Percentiles rank a stretch among this genome's conserved stretches.
These are phyloP conservation scores for Pinus albicaulis DNA, from an alignment of 75 land plant genomes.

Conservation along the genomic window DNA sequence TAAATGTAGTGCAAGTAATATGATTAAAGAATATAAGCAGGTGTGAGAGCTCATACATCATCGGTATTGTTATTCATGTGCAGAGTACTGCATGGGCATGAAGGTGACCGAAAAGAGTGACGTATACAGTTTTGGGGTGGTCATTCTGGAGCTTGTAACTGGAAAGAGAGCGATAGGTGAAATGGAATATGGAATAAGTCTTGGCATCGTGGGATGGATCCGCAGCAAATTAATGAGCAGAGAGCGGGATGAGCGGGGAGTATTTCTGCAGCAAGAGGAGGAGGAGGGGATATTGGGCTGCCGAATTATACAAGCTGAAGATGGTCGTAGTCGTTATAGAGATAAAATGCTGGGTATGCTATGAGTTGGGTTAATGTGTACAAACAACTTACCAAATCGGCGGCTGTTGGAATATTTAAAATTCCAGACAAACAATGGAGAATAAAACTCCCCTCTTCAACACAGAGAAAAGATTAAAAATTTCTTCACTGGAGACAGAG, in stretches of 20 bases:
- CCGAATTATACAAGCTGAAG: constrained; percentile 9
- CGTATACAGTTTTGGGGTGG: constrained; percentile 74
- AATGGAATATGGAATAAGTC: neutral
- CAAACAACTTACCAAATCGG: neutral
- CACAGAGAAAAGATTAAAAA: no score
- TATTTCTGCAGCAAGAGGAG: neutral
- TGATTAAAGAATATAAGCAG: no score
- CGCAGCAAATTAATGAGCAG: no score
- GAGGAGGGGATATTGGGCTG: neutral
- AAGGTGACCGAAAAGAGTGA: constrained; percentile 34
- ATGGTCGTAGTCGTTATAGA: neutral
- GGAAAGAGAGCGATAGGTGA: constrained; percentile 31
- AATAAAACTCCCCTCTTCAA: no score
- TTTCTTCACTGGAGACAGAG: no score
- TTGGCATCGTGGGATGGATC: constrained; percentile 12
- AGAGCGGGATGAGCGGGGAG: no score
- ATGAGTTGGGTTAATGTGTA: constrained; percentile 10
- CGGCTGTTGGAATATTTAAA: no score
- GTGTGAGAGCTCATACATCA: no score
- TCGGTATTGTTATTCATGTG: neutral
- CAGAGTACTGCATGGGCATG: constrained; percentile 14
- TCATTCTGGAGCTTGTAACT: constrained; percentile 66
- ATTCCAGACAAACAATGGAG: no score
- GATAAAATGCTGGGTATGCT: constrained; percentile 26
- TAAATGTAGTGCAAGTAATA: no score